Evolutionary conservation across 2,329 filamentous ascomycete genomes (phyloP).

Genomic region (Fusarium sacchari): DNA sequence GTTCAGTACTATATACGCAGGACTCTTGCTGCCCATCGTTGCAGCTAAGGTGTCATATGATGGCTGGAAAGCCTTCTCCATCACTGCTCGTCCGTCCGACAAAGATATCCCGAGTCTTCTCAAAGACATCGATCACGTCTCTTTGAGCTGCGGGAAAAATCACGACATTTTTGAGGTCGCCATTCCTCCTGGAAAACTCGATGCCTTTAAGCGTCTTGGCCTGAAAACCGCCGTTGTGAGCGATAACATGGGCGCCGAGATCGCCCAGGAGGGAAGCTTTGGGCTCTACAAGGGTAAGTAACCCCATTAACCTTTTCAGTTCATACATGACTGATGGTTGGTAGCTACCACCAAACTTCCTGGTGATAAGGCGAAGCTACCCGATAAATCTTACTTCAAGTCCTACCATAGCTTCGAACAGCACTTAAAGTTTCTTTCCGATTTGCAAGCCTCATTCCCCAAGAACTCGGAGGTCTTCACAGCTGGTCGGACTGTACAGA

Average conservation of each 20-base stretch:
- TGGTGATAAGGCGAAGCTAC: not conserved
- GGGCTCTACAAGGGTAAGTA: conserved; percentile 23
- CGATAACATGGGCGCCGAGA: conserved; percentile 41
- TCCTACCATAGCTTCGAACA: conserved; percentile 63
- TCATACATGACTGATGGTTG: fast-evolving
- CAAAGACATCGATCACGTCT: conserved; percentile 32
- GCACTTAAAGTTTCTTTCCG: conserved; percentile 59
- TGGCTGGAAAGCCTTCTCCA: conserved; percentile 42
- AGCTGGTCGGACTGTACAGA: conserved; percentile 58
- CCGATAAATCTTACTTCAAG: conserved; percentile 57
- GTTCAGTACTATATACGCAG: not conserved
- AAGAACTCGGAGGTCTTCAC: conserved; percentile 60
- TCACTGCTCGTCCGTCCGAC: conserved; percentile 31
- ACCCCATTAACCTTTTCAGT: fast-evolving
- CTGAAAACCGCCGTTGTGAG: conserved; percentile 36
- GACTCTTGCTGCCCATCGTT: conserved; percentile 21
- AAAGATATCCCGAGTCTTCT: conserved; percentile 29
- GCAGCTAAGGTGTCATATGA: conserved; percentile 38
- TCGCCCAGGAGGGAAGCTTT: conserved; percentile 37
- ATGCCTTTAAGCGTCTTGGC: conserved; percentile 35
- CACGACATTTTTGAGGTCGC: conserved; percentile 41
- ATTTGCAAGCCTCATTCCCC: conserved; percentile 56
- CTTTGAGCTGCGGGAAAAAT: conserved; percentile 40
- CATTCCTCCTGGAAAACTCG: conserved; percentile 37
- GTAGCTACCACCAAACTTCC: conserved; percentile 6